phyloP scores from a whole-genome alignment of 2,329 filamentous ascomycete genomes.

The Chaetomiaceae sp. region DNA sequence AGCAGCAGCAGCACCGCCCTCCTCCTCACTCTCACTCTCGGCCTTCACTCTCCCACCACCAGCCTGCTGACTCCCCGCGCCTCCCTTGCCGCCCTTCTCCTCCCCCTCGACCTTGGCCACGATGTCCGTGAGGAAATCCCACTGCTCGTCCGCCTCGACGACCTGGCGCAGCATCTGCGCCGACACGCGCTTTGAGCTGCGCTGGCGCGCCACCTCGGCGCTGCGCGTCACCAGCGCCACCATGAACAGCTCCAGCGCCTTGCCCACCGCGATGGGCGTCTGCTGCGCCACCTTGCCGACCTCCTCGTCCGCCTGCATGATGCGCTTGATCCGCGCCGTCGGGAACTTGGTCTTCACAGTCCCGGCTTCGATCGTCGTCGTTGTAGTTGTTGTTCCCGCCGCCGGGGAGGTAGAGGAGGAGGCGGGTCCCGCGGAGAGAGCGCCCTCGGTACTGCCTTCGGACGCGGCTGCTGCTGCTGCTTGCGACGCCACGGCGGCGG shows the following conservation, averaged over 20 bases:
- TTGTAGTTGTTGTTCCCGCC: too few relatives aligned
- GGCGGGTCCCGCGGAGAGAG: background rate
- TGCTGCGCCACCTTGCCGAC: conserved; percentile 98
- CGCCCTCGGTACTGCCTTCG: background rate
- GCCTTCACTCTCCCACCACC: conserved; percentile 32
- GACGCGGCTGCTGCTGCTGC: background rate
- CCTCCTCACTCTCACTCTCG: conserved; percentile 45
- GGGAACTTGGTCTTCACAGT: conserved; percentile 93
- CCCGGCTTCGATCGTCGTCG: conserved; percentile 55
- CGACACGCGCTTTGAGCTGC: conserved; percentile 82
- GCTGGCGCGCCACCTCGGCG: conserved; percentile 73
- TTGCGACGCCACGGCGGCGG: conserved; percentile 4
- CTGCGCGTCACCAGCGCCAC: conserved; percentile 85
- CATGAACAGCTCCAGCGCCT: conserved; percentile 97
- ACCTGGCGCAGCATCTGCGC: conserved; percentile 88
- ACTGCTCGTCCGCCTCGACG: conserved; percentile 80
- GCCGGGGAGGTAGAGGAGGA: conserved; percentile 24
- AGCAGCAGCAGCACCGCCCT: conserved; percentile 24
- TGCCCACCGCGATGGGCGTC: conserved; percentile 90
- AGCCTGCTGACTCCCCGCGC: conserved; percentile 16
- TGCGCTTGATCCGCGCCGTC: conserved; percentile 93
- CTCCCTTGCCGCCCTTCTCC: conserved; percentile 37
- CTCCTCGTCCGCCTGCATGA: conserved; percentile 99
- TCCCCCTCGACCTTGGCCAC: conserved; percentile 69
- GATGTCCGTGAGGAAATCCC: conserved; percentile 90